Evolutionary conservation across 257 asterid species (phyloP), one percentile per base, ranked within the genome.

Genomic region (Galeopsis tetrahit): DNA sequence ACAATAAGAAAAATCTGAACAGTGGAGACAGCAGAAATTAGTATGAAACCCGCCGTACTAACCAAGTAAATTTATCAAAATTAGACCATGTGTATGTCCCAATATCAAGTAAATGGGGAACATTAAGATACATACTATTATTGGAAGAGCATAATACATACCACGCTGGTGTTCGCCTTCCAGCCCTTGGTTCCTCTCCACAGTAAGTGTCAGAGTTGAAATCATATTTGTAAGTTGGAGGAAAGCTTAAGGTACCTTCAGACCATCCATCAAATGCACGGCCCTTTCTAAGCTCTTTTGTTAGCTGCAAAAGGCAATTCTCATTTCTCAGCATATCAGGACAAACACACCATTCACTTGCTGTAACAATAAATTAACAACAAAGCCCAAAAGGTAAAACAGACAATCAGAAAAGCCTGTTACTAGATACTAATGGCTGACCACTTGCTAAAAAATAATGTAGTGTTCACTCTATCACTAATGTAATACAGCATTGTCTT

Each of bases 211-310:
- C 90, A 7, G 96, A 88, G 83, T 91, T 83, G 10, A 79, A 34
- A 69, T 88, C 97, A 75, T 93, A 93, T 72, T 91, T 94, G 79
- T 94, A 94, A 61, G 99, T 94, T 7, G 97, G 97, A 69, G 97
- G 86, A 82, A 94, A 94, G 77, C 48, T 83, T 79, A 94, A 69
- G 63, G 84, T 60, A 66, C 99, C 99, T 82, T 94, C 97, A 14
- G 91, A 86, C 99, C 99, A 94, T 82, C 99, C 97, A 76, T 89
- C 96, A 82, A 94, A 94, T 75, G 87, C 88, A 39, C 87, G 88
- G 42, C 95, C 97, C 82, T 91, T 94, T 65, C 76, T 84, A 65
- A 94, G 81, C 86, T 94, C 97, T 59, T 67, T 88, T 65, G 61
- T 72, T 56, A 93, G 97, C 97, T 93, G 80, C 77, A 77, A 81